Base-by-base conservation (phyloP, 2,329 filamentous ascomycete genomes). In the Pseudopithomyces chartarum region DNA sequence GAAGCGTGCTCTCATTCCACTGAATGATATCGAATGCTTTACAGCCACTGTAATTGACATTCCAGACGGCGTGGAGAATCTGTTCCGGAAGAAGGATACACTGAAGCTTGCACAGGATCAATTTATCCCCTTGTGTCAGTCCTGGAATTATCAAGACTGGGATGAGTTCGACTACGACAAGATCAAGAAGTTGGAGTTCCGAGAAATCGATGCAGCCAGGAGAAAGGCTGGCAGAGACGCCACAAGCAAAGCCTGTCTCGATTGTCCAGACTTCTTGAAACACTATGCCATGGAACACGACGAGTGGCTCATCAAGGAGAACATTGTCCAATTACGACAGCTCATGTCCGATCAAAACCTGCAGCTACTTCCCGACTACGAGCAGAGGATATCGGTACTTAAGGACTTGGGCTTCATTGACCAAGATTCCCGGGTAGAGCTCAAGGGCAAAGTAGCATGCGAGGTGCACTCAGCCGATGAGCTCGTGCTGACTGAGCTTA, bases 401-500 rank as follows among this genome's bases (percentile, higher is more conserved):
- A 93, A 91, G 73, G 93, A 98, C 64, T 85, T 99, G 7, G 89
- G 87, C 5, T 99, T 99, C 74, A 90, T 99, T 64, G 95, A 99
- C 68, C 87, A 90, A 3, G 87, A 89, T 43, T 89, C 88, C 4
- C 88, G 94, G 20, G 96, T 99, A 38, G 91, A 96, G 78, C 85
- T 99, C 61, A 99, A 99, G 79, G 95, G 95, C 76, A 98, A 98
- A 76, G 95, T 99, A 20, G 95, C 95, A 4, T 99, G 95, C 78
- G 95, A 99, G 80, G 94, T 99, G 58, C 95, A 98, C 77, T 97
- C 94, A 0, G 93, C 93, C 17, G 94, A 98, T 73, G 95, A 99
- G 76, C 85, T 99, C 0, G 94, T 99, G 0, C 85, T 99, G 17
- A 99, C 95, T 0, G 95, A 99, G 74, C 85, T 98, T 6, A 92